These are phyloP conservation scores for Camellia granthamiana DNA, from an alignment of 148 eudicot species.

Conservation along the genomic window DNA sequence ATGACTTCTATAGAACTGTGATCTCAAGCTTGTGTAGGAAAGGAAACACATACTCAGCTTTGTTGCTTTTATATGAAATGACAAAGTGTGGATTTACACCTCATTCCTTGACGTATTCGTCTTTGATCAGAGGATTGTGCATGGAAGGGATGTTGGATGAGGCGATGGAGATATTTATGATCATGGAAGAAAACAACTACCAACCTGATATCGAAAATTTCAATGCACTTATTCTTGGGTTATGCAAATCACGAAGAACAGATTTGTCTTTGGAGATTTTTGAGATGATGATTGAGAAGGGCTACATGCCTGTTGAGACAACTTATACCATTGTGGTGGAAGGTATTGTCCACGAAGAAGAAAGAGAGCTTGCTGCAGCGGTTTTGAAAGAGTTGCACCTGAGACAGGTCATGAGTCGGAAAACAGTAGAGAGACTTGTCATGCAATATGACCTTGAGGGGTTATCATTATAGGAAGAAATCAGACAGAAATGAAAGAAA, in stretches of 20 bases:
- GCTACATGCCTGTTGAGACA: conserved; percentile 61
- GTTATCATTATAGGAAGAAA: conserved; percentile 23
- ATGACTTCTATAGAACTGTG: conserved; percentile 54
- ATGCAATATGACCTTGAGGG: conserved; percentile 81
- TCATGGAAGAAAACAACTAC: conserved; percentile 56
- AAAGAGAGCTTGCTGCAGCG: conserved; percentile 46
- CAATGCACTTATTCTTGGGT: conserved; percentile 73
- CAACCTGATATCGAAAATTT: conserved; percentile 63
- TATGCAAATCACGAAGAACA: conserved; percentile 68
- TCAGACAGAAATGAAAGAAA: not conserved
- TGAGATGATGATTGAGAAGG: conserved; percentile 68
- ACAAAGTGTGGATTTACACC: conserved; percentile 56
- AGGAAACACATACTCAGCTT: conserved; percentile 73
- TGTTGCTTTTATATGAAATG: conserved; percentile 63
- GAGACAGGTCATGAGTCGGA: conserved; percentile 46
- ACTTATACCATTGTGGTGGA: conserved; percentile 75
- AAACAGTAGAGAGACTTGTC: conserved; percentile 65
- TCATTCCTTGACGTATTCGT: conserved; percentile 59
- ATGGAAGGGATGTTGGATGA: conserved; percentile 69
- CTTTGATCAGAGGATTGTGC: conserved; percentile 76
- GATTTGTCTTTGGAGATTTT: conserved; percentile 61
- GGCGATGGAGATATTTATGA: conserved; percentile 57
- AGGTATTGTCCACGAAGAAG: conserved; percentile 62
- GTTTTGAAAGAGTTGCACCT: conserved; percentile 56
- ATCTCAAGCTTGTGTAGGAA: conserved; percentile 69